phyloP scores from a whole-genome alignment of 805 yeast genomes.

The Ogataea paraovalis region DNA sequence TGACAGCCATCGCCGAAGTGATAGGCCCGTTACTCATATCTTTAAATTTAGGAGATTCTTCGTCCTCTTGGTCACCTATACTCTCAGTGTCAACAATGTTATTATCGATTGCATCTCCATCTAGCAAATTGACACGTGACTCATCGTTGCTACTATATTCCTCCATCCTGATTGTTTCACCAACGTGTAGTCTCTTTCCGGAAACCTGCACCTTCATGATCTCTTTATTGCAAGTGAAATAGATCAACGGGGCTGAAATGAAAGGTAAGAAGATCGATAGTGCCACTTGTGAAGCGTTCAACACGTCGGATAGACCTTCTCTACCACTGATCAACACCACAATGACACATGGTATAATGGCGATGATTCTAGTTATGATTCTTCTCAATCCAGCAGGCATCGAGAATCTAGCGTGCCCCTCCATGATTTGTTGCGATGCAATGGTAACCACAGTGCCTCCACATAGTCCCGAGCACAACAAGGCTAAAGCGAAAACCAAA shows the following conservation, averaged over 20 bases:
- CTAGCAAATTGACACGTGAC: not conserved
- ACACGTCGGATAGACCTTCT: slow-evolving; percentile 69
- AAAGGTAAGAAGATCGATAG: slow-evolving; percentile 77
- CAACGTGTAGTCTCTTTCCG: slow-evolving; percentile 5
- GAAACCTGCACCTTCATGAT: slow-evolving; percentile 31
- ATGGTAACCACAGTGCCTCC: slow-evolving; percentile 93
- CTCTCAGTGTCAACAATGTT: slow-evolving; percentile 3
- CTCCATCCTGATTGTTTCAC: slow-evolving; percentile 10
- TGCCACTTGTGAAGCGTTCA: slow-evolving; percentile 82
- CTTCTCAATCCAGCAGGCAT: slow-evolving; percentile 80
- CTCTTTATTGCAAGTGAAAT: slow-evolving; percentile 64
- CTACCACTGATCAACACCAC: slow-evolving; percentile 74
- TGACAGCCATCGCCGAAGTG: slow-evolving; percentile 49
- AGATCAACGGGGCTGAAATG: slow-evolving; percentile 83
- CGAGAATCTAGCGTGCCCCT: slow-evolving; percentile 80
- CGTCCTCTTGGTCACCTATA: not conserved
- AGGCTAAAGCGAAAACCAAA: slow-evolving; percentile 80
- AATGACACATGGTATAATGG: slow-evolving; percentile 78
- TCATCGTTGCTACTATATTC: slow-evolving; percentile 6
- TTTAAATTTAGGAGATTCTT: slow-evolving; percentile 28
- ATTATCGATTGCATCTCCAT: slow-evolving; percentile 3
- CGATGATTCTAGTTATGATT: slow-evolving; percentile 74
- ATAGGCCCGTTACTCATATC: slow-evolving; percentile 70
- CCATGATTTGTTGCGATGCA: slow-evolving; percentile 91
- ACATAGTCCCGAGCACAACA: slow-evolving; percentile 87